A percentile compares a stretch with the other conserved stretches of the same genome.
phyloP scores from a whole-genome alignment of 805 yeast species.

The Metschnikowia hibisci region DNA sequence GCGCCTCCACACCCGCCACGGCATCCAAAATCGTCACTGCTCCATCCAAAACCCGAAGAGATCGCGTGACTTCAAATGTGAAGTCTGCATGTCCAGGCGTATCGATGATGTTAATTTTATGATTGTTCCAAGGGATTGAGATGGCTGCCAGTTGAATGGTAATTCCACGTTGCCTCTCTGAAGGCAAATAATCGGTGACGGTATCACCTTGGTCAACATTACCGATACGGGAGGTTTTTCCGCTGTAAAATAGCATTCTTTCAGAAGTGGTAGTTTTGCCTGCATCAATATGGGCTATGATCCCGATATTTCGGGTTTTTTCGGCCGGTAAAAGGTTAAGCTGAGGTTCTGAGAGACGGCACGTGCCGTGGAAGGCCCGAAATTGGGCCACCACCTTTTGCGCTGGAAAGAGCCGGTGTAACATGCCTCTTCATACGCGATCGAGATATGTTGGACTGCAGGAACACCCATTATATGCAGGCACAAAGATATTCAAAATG shows the following conservation, averaged over 20 bases:
- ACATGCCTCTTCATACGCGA: background rate
- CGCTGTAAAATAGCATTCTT: conserved; percentile 87
- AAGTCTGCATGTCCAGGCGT: conserved; percentile 99
- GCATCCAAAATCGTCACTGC: conserved; percentile 90
- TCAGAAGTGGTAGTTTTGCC: conserved; percentile 98
- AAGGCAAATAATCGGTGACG: conserved; percentile 85
- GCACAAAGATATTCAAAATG: too few species aligned
- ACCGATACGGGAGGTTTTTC: conserved; percentile 75
- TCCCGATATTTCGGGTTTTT: conserved; percentile 80
- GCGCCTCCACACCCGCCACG: conserved; percentile 98
- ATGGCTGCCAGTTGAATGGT: conserved; percentile 97
- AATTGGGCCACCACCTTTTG: background rate
- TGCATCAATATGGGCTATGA: conserved; percentile 98
- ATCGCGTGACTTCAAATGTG: conserved; percentile 87
- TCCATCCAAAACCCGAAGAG: conserved; percentile 89
- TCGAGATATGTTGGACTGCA: too few species aligned
- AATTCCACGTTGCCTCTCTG: conserved; percentile 89
- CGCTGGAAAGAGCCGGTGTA: conserved; percentile 1
- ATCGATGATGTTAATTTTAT: conserved; percentile 82
- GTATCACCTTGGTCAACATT: conserved; percentile 97
- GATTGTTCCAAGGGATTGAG: conserved; percentile 77
- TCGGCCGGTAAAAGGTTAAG: conserved; percentile 28
- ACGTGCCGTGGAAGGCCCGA: conserved; percentile 1
- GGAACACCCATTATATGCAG: too few species aligned
- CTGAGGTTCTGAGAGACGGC: conserved; percentile 9